Conservation (phyloP, 352 stramenopile genomes). For the Globisporangium camurandrum region DNA sequence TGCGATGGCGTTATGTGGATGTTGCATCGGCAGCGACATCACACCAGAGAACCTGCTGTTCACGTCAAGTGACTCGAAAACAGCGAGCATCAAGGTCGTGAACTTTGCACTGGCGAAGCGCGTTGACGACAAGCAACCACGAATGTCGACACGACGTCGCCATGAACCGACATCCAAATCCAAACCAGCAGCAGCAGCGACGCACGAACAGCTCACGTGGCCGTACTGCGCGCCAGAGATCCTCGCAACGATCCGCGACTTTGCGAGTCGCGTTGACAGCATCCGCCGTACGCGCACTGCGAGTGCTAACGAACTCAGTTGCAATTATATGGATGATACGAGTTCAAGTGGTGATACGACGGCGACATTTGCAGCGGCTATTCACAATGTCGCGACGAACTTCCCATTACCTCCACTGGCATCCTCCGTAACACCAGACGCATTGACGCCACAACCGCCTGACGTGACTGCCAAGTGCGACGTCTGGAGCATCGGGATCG, state of each 20-base stretch:
- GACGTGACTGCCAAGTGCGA: conserved; percentile 38
- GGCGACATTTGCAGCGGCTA: no score
- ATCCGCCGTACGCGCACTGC: conserved; percentile 2
- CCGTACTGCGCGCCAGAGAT: conserved; percentile 66
- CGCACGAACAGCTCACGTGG: conserved; percentile 36
- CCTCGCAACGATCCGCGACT: conserved; percentile 18
- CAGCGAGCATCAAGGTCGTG: conserved; percentile 67
- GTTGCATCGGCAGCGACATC: conserved; percentile 30
- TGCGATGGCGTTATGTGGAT: conserved; percentile 13
- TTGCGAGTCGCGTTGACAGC: conserved; percentile 10
- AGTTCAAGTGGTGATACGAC: conserved; percentile 16
- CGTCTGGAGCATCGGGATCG: conserved; percentile 85
- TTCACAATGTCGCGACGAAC: neutral
- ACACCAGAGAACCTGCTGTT: conserved; percentile 86
- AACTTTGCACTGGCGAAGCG: conserved; percentile 81
- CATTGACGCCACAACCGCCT: no score
- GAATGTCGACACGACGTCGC: no score
- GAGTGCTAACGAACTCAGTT: conserved; percentile 18
- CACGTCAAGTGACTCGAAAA: conserved; percentile 56
- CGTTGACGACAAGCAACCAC: conserved; percentile 17
- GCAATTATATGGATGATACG: no score
- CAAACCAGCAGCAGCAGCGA: neutral
- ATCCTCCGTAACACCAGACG: no score
- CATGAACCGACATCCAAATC: no score
- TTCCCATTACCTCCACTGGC: no score